Base-by-base conservation (phyloP, 352 stramenopile genomes). In the Pelagophyceae sp. region DNA sequence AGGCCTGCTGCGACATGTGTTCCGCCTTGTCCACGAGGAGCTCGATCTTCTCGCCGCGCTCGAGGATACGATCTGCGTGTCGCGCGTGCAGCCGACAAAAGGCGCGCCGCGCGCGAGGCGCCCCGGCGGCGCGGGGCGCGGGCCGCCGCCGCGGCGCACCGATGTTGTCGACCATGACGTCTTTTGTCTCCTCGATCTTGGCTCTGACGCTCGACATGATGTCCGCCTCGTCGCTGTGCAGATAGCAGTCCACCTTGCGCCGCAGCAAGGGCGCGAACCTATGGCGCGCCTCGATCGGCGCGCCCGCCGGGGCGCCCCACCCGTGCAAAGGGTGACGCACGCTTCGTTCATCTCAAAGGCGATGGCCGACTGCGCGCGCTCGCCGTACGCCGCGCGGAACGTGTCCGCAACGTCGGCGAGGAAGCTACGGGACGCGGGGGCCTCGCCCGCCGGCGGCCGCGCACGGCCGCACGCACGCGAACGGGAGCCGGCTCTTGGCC, bases 111-210 rank as follows among this genome's bases (percentile, higher is more conserved):
- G n/a, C n/a, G n/a, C n/a, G n/a, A n/a, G n/a, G n/a, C n/a, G n/a
- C n/a, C n/a, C n/a, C n/a, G n/a, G n/a, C n/a, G n/a, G n/a, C n/a
- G n/a, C n/a, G n/a, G n/a, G n/a, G n/a, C n/a, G n/a, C n/a, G n/a
- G n/a, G n/a, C n/a, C n/a, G n/a, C n/a, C n/a, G n/a, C n/a, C n/a
- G n/a, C n/a, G n/a, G n/a, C n/a, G n/a, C n/a, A n/a, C n/a, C 95
- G 80, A 99, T 98, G 82, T 99, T 99, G 80, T 98, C 91, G 38
- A 99, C 90, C 94, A 99, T 98, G 72, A 97, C 91, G 80, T 96
- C 93, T 81, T 98, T 98, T 1, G 99, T 94, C 63, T 97, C 91
- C 79, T 98, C 94, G 72, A 99, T 94, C 86, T 98, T 93, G 79
- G 91, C 89, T 83, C 97, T 91, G 38, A 98, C 93, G 1, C 85